These are phyloP conservation scores for Alloteropsis angusta DNA, from an alignment of 202 grass and related monocot species.

Conservation along the genomic window DNA sequence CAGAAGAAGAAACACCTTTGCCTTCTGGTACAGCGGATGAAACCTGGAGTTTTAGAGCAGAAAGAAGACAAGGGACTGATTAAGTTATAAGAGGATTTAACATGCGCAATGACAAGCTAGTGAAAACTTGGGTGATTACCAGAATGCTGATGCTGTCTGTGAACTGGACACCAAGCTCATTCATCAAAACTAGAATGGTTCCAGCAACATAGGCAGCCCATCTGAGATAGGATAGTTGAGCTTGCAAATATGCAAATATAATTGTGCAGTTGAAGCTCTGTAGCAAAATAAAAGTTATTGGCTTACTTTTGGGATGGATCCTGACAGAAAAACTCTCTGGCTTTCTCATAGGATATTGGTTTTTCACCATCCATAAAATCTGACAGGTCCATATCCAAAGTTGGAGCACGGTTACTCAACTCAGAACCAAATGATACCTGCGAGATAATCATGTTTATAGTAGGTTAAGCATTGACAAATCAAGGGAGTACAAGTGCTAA, in stretches of 20 bases:
- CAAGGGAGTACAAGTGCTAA: neutral
- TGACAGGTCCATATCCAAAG: conserved; percentile 84
- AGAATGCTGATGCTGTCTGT: conserved; percentile 91
- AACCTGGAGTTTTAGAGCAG: conserved; percentile 42
- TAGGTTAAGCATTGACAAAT: neutral
- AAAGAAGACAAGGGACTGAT: conserved; percentile 19
- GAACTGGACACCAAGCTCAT: conserved; percentile 70
- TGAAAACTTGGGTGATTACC: conserved; percentile 23
- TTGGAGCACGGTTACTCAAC: conserved; percentile 80
- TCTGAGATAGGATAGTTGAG: conserved; percentile 35
- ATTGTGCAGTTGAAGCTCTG: neutral
- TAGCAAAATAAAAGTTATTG: neutral
- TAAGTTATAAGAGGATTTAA: neutral
- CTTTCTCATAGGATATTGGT: conserved; percentile 79
- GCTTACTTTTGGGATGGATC: conserved; percentile 86
- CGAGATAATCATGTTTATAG: conserved; percentile 10
- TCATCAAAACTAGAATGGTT: conserved; percentile 88
- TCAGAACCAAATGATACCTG: conserved; percentile 99
- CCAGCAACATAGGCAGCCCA: conserved; percentile 99
- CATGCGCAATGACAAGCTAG: neutral
- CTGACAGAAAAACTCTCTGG: conserved; percentile 55
- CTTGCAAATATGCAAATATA: conserved; percentile 4
- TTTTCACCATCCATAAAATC: conserved; percentile 82
- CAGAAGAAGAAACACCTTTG: conserved; percentile 72
- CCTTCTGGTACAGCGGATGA: conserved; percentile 78